A percentile compares a stretch with the other conserved stretches of the same genome.
These are phyloP conservation scores for Solanum appendiculatum DNA, from an alignment of 257 asterid genomes.

Conservation along the genomic window DNA sequence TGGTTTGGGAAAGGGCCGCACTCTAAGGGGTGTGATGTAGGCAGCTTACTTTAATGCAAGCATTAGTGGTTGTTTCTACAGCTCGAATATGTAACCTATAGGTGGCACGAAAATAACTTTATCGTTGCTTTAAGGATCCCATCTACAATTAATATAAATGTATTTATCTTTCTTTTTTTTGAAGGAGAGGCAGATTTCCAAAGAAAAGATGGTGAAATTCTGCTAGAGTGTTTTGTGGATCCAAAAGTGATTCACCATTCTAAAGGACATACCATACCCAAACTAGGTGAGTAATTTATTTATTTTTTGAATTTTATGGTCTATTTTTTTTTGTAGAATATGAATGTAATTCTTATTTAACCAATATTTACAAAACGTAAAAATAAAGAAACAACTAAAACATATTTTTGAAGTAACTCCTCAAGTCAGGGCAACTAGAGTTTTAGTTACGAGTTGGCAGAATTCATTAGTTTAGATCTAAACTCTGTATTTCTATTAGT, in stretches of 20 bases:
- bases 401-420: not conserved
- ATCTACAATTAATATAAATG: not conserved
- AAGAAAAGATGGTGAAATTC: constrained; percentile 18
- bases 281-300: constrained; percentile 8
- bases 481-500: not conserved
- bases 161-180: not conserved
- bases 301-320: not conserved
- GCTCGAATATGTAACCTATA: too few species aligned
- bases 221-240: constrained; percentile 16
- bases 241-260: constrained; percentile 21
- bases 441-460: not conserved
- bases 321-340: not conserved
- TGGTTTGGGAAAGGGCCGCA: too few species aligned
- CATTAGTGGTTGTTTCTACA: too few species aligned
- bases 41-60: too few species aligned
- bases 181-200: constrained; percentile 21
- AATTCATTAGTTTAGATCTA: not conserved
- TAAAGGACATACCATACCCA: constrained; percentile 25
- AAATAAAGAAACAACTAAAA: not conserved
- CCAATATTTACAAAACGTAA: not conserved
- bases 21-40: too few species aligned
- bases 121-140: not conserved
- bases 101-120: not conserved
- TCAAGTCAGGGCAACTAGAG: not conserved
- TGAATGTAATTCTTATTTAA: not conserved